Evolutionary conservation across 345 rosid genomes (phyloP), one percentile per base, ranked within the genome.

Genomic region (Chamaenerion angustifolium): DNA sequence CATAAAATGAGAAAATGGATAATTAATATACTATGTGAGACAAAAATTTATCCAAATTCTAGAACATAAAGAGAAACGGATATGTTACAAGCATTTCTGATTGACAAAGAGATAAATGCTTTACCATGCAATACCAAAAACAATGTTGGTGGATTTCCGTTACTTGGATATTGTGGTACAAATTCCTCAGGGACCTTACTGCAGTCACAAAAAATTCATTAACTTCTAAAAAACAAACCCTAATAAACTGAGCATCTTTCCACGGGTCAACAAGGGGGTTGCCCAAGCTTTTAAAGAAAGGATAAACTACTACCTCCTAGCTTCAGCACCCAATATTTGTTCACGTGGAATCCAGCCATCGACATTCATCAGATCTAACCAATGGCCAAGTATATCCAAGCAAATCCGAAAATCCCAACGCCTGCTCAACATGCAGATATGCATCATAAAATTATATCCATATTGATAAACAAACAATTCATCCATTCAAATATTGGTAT

Each of bases 301-400:
- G 41, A 49, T 17, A 51, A 16, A 43, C 31, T 18, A 90, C 95
- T n/a, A n/a, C n/a, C 96, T 90, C 55, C 74, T 71, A 55, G 98
- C 96, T 78, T 90, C 98, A 66, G 78, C 77, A 35, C 95, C 98
- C 49, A 86, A 60, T 48, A 92, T 92, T 71, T 86, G 95, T 66
- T 90, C 98, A 15, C 93, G 83, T 1, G 98, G 98, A 68, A 90
- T 86, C 98, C 98, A 86, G 50, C 98, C 96, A 59, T 86, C 96
- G 16, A 82, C 64, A 47, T 90, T 90, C 81, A 90, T 81, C 58
- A 90, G 58, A 64, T 90, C 96, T 71, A 90, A 80, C 98, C 96
- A 90, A 66, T 86, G 85, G 49, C 96, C 94, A 71, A 90, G 44
- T 8, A 86, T 86, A 65, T 90, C 98, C 92, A 86, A 69, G 54